phyloP scores from a whole-genome alignment of 768 basidiomycete species.

The Leccinellum rugosiceps region DNA sequence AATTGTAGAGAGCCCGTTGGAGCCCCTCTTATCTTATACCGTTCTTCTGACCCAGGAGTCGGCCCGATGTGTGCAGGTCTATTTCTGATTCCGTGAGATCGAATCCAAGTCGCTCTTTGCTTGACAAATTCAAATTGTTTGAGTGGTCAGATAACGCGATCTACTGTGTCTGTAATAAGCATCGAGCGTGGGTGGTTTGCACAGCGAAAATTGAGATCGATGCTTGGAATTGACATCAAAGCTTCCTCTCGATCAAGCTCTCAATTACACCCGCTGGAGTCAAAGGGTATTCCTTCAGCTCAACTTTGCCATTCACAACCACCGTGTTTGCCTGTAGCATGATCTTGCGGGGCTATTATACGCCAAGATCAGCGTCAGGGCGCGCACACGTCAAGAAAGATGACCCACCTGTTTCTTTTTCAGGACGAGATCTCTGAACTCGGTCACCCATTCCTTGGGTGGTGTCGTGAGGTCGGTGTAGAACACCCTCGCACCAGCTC shows the following conservation, averaged over 20 bases:
- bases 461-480: constrained; percentile 81
- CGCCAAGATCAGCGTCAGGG: not conserved
- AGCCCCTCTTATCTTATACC: not conserved
- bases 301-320: constrained; percentile 61
- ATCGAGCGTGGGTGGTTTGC: not conserved
- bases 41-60: not conserved
- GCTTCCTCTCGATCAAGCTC: constrained; percentile 72
- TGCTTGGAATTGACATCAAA: constrained; percentile 31
- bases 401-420: constrained; percentile 69
- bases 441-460: constrained; percentile 64
- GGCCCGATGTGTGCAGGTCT: not conserved
- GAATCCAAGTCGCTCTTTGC: too few relatives aligned
- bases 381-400: not conserved
- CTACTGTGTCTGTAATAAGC: not conserved
- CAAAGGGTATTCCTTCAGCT: constrained; percentile 76
- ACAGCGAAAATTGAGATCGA: not conserved
- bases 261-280: constrained; percentile 73
- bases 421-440: constrained; percentile 74
- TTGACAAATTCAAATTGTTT: not conserved
- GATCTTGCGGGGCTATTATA: constrained; percentile 69
- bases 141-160: not conserved
- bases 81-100: constrained; percentile 6
- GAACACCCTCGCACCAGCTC: constrained; percentile 71
- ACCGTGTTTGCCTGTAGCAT: constrained; percentile 84
- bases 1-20: too few relatives aligned